Conservation (phyloP, 2,329 filamentous ascomycete genomes). For the Chrysosporium queenslandicum region DNA sequence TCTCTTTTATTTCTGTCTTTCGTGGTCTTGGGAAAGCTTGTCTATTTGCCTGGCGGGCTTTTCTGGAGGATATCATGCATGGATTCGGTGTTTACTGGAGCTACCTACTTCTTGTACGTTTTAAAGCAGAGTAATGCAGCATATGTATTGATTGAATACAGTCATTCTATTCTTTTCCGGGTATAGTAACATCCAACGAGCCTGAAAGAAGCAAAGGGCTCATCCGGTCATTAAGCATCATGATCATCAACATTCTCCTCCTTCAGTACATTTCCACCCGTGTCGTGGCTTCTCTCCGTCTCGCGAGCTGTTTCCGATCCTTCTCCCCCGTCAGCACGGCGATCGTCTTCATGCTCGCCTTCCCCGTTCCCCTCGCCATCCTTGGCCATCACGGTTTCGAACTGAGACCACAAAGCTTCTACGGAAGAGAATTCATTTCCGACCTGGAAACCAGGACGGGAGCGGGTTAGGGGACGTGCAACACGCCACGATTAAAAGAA, state of each 20-base stretch:
- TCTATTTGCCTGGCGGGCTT: background rate
- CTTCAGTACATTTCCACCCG: conserved; percentile 15
- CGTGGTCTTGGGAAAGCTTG: background rate
- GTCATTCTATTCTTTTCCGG: conserved; percentile 5
- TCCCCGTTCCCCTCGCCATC: conserved; percentile 34
- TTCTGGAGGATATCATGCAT: conserved; percentile 10
- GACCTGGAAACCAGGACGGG: conserved; percentile 44
- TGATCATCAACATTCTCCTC: conserved; percentile 14
- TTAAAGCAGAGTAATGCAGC: conserved; percentile 4
- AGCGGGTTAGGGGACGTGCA: background rate
- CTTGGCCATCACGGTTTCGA: conserved; percentile 89
- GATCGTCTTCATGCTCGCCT: conserved; percentile 6
- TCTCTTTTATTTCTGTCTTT: background rate
- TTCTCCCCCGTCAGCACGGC: background rate
- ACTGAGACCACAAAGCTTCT: conserved; percentile 92
- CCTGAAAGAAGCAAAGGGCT: too few species aligned
- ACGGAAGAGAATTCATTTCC: conserved; percentile 97
- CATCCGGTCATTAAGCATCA: too few species aligned
- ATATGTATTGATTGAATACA: conserved; percentile 1
- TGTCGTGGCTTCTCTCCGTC: background rate
- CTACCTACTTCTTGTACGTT: conserved; percentile 2
- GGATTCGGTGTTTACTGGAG: conserved; percentile 8
- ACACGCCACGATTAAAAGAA: background rate
- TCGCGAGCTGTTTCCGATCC: background rate
- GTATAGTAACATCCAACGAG: too few species aligned